Conservation (phyloP, 2,329 filamentous ascomycete genomes). For the Fusarium sp. region DNA sequence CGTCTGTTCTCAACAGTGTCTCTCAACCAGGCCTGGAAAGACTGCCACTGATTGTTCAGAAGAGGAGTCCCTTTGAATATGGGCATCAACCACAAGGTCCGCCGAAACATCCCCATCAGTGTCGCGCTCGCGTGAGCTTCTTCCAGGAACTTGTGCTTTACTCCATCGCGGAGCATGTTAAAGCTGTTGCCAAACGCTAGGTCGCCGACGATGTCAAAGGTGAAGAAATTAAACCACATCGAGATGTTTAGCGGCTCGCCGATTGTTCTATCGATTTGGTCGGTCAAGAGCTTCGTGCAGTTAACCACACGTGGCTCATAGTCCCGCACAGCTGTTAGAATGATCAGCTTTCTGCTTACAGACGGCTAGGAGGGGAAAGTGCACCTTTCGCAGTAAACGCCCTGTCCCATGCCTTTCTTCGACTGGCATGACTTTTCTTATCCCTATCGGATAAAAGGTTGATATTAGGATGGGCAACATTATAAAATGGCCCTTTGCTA, state of each 20-base stretch:
- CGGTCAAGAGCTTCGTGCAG: slow-evolving; percentile 12
- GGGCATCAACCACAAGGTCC: slow-evolving; percentile 1
- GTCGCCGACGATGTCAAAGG: slow-evolving; percentile 35
- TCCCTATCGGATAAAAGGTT: slow-evolving; percentile 21
- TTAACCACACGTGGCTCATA: slow-evolving; percentile 29
- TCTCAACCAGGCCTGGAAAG: not conserved
- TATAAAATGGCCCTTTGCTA: slow-evolving; percentile 31
- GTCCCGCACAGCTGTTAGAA: slow-evolving; percentile 1
- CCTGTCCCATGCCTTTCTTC: slow-evolving; percentile 37
- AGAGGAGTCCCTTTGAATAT: not conserved
- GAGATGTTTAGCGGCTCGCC: not conserved
- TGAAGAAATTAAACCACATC: slow-evolving; percentile 28
- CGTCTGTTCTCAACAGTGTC: slow-evolving; percentile 1
- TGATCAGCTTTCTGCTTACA: not conserved
- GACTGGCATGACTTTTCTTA: slow-evolving; percentile 14
- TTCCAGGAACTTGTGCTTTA: slow-evolving; percentile 7
- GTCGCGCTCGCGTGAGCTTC: slow-evolving; percentile 1
- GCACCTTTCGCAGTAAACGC: slow-evolving; percentile 36
- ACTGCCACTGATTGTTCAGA: not conserved
- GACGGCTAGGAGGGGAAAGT: fast-evolving
- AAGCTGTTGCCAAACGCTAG: slow-evolving; percentile 36
- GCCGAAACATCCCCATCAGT: slow-evolving; percentile 9
- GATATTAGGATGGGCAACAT: slow-evolving; percentile 1
- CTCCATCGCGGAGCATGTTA: slow-evolving; percentile 13
- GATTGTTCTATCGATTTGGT: not conserved